A percentile compares a stretch with the other conserved stretches of the same genome.
phyloP scores from a whole-genome alignment of 768 basidiomycete species.

The Hemileccinum rubropunctum region DNA sequence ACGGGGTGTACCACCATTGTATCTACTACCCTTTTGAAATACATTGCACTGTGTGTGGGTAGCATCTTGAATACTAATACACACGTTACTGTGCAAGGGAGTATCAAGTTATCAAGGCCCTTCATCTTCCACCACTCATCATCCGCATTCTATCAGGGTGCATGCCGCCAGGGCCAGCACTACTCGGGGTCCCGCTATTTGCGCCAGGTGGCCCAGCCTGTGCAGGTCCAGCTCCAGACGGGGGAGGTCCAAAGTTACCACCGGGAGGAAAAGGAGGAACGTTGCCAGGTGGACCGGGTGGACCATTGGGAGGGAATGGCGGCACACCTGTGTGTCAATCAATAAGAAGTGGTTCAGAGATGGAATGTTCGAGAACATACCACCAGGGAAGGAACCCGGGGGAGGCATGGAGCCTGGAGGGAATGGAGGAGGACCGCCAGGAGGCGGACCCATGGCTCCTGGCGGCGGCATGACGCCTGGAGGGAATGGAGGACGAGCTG shows the following conservation, averaged over 20 bases:
- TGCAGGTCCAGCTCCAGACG: constrained; percentile 44
- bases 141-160: constrained; percentile 83
- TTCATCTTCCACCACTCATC: constrained; percentile 47
- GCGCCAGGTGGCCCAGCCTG: constrained; percentile 38
- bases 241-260: constrained; percentile 34
- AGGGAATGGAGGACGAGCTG: constrained; percentile 70
- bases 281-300: constrained; percentile 32
- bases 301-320: constrained; percentile 49
- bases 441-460: constrained; percentile 50
- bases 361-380: constrained; percentile 31
- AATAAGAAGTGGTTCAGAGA: neutral
- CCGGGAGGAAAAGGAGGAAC: constrained; percentile 30
- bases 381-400: constrained; percentile 47
- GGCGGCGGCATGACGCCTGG: constrained; percentile 51
- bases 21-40: neutral
- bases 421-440: constrained; percentile 68
- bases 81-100: neutral
- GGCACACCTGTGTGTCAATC: constrained; percentile 35
- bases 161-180: constrained; percentile 61
- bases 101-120: neutral
- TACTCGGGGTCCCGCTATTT: constrained; percentile 28
- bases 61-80: neutral
- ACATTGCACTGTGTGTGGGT: neutral
- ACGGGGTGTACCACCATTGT: neutral
- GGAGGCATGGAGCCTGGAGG: constrained; percentile 57